Conservation (phyloP, 345 rosid genomes). For the Alliaria petiolata region DNA sequence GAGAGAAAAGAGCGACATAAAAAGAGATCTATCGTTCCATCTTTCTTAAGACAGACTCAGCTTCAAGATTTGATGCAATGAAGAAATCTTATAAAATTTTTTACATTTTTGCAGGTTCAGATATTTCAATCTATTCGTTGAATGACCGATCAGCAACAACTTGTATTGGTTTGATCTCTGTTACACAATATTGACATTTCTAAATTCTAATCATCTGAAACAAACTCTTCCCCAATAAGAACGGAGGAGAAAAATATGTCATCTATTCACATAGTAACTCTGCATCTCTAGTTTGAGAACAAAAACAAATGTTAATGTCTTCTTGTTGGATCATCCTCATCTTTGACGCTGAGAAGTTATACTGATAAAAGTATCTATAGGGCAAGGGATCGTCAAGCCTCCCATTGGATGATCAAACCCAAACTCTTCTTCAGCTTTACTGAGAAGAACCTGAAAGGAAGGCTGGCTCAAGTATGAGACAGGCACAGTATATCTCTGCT, state of each 20-base stretch:
- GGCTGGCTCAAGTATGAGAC: constrained; percentile 44
- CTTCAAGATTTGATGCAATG: background rate
- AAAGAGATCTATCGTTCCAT: background rate
- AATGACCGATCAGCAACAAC: background rate
- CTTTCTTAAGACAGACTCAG: constrained; percentile 17
- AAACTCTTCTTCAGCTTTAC: constrained; percentile 14
- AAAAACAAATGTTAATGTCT: background rate
- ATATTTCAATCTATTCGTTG: no score
- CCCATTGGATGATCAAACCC: constrained; percentile 29
- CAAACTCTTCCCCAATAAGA: background rate
- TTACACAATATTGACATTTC: background rate
- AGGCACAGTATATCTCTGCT: constrained; percentile 37
- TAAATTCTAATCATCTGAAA: background rate
- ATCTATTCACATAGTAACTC: background rate
- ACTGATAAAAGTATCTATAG: no score
- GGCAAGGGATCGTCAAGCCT: no score
- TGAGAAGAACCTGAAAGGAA: constrained; percentile 39
- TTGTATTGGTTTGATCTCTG: background rate
- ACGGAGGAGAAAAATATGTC: background rate
- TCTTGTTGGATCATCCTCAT: background rate
- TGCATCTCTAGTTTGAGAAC: background rate
- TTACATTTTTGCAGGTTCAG: background rate
- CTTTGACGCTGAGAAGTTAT: no score
- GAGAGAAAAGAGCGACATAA: background rate
- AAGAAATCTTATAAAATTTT: background rate